Base-by-base conservation (phyloP, 2,329 filamentous ascomycete species). In the Canariomyces notabilis region DNA sequence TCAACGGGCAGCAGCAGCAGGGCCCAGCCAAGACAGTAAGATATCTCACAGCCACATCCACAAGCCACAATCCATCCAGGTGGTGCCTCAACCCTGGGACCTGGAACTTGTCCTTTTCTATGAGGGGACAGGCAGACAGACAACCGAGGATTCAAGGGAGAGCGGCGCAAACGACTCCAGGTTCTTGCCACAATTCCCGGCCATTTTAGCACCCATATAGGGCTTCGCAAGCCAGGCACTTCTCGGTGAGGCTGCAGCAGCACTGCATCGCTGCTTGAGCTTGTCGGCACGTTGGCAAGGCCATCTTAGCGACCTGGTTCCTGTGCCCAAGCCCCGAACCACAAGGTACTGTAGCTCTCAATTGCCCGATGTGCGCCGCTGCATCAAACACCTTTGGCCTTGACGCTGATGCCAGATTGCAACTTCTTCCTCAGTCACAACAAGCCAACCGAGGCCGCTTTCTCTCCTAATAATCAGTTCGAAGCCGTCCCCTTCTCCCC, bases 21-120 rank as follows among this genome's bases (percentile, higher is more conserved):
- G n/a, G n/a, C n/a, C n/a, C n/a, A n/a, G 42, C 42, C 34, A 44
- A 44, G 42, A 22, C 22, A 12, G 26, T 26, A 38, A 19, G 20
- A 7, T 33, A 37, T 36, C n/a, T 15, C 4, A 31, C 20, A 46
- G 50, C 52, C 52, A 54, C 52, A 50, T 14, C 26, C 44, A 42
- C 36, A 19, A 31, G 52, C 55, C 51, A 52, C 50, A 36, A 3
- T 15, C 19, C 31, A 36, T 33, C 15, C 22, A 39, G 41, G 18
- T 39, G 43, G 43, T 46, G 38, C 49, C n/a, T n/a, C n/a, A 35
- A 43, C 33, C 41, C 33, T 31, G 26, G 29, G 41, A 50, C 46
- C 49, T 53, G 51, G 56, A 58, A 58, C 54, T 54, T 58, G 56
- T 58, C 56, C 56, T 58, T 58, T 58, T 58, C 54, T 31, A 40